A percentile compares a stretch with the other conserved stretches of the same genome.
phyloP scores from a whole-genome alignment of 176 grass and related monocot species.

The Areca catechu region DNA sequence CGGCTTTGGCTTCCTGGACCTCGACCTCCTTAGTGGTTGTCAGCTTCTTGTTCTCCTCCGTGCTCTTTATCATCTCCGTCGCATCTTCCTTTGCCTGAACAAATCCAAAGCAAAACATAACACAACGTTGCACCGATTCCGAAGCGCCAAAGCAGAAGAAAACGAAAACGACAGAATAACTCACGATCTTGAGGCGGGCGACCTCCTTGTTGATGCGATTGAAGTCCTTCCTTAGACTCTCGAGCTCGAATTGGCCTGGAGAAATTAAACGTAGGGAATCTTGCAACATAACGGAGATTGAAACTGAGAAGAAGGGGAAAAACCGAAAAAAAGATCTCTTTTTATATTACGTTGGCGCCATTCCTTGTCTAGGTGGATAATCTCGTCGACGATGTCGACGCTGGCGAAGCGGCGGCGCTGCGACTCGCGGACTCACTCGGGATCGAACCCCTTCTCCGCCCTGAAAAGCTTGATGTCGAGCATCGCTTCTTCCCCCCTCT shows the following conservation, averaged over 20 bases:
- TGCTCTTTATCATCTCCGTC: slow-evolving; percentile 60
- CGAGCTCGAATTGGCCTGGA: slow-evolving; percentile 11
- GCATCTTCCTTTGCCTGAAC: slow-evolving; percentile 50
- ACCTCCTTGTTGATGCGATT: slow-evolving; percentile 5
- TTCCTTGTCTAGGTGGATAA: slow-evolving; percentile 5
- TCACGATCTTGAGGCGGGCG: slow-evolving; percentile 2
- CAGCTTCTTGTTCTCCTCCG: slow-evolving; percentile 69
- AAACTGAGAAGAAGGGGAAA: no score
- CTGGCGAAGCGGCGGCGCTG: slow-evolving; percentile 5
- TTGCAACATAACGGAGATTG: background rate
- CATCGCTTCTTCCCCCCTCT: background rate
- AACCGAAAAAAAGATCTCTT: no score
- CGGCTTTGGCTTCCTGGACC: slow-evolving; percentile 76
- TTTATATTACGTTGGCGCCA: slow-evolving; percentile 5
- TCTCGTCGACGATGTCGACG: slow-evolving; percentile 9
- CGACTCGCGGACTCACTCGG: background rate
- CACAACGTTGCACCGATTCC: no score
- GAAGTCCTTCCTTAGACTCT: background rate
- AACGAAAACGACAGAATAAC: no score
- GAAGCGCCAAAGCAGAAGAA: no score
- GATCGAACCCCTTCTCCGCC: slow-evolving; percentile 8
- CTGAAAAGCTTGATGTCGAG: slow-evolving; percentile 6
- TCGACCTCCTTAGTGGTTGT: slow-evolving; percentile 55
- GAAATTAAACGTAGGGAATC: background rate
- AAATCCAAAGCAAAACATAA: no score